These are phyloP conservation scores for Hansfordia pulvinata DNA, from an alignment of 2,329 filamentous ascomycete species.

Conservation along the genomic window DNA sequence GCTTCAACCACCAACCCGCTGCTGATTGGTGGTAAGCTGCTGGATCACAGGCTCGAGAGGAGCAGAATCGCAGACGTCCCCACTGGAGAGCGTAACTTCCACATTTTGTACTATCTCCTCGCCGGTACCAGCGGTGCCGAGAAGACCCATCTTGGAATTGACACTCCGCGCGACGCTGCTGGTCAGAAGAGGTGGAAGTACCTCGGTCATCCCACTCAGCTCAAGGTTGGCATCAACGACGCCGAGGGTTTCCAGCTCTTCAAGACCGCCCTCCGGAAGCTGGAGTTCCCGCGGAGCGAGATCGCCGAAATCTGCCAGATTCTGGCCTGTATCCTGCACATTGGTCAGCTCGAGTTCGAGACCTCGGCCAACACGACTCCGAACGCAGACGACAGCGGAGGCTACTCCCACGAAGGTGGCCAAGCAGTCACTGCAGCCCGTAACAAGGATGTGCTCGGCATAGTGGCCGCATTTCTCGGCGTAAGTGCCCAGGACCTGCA, in stretches of 20 bases:
- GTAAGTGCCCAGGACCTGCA: constrained; percentile 72
- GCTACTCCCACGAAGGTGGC: constrained; percentile 88
- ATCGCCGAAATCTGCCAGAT: constrained; percentile 97
- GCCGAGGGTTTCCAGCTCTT: constrained; percentile 92
- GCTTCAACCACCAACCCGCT: constrained; percentile 72
- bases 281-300: constrained; percentile 85
- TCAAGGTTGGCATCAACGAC: constrained; percentile 96
- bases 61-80: constrained; percentile 86
- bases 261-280: constrained; percentile 85
- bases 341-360: constrained; percentile 91
- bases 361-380: constrained; percentile 67
- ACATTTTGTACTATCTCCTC: constrained; percentile 88
- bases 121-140: constrained; percentile 85
- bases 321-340: constrained; percentile 86
- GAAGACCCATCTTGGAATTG: constrained; percentile 66
- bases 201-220: constrained; percentile 86
- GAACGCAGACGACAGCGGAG: constrained; percentile 80
- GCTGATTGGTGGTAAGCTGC: constrained; percentile 83
- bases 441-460: constrained; percentile 80
- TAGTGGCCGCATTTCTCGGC: constrained; percentile 89
- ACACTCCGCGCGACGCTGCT: constrained; percentile 25
- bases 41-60: constrained; percentile 85
- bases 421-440: constrained; percentile 76
- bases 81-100: constrained; percentile 92
- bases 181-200: constrained; percentile 83